Conservation (phyloP, 345 rosid genomes). For the Pugionium dolabratum region DNA sequence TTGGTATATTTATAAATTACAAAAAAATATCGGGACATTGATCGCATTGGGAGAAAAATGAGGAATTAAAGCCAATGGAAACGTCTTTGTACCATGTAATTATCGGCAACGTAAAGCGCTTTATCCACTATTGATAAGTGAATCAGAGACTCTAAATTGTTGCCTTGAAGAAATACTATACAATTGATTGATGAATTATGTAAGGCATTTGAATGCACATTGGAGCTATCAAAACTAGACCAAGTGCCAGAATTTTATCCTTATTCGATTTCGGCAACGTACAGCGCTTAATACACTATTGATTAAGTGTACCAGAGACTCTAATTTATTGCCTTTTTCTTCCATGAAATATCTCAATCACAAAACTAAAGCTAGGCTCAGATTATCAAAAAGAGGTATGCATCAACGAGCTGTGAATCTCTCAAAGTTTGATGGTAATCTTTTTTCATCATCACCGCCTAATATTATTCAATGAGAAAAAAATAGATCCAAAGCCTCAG, state of each 20-base stretch:
- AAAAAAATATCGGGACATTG: neutral
- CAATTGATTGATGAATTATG: neutral
- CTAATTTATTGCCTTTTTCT: constrained; percentile 62
- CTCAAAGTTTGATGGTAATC: constrained; percentile 68
- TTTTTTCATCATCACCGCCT: constrained; percentile 48
- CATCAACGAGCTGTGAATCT: constrained; percentile 46
- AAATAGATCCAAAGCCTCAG: constrained; percentile 35
- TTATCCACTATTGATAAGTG: too few species aligned
- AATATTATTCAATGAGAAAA: neutral
- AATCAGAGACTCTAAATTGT: constrained; percentile 8
- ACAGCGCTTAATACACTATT: constrained; percentile 65
- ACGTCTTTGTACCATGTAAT: neutral
- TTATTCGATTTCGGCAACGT: constrained; percentile 59
- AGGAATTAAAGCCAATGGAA: neutral
- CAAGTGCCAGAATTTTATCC: constrained; percentile 54
- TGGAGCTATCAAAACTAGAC: constrained; percentile 13
- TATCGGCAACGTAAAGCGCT: constrained; percentile 34
- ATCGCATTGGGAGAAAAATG: neutral
- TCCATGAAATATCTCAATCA: neutral
- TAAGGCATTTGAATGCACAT: constrained; percentile 59
- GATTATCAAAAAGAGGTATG: constrained; percentile 28
- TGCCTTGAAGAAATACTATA: constrained; percentile 5
- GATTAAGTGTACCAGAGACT: constrained; percentile 63
- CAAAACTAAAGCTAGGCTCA: constrained; percentile 30
- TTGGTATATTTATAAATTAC: too few species aligned